These are phyloP conservation scores for Catharanthus roseus DNA, from an alignment of 257 asterid genomes.

Conservation along the genomic window DNA sequence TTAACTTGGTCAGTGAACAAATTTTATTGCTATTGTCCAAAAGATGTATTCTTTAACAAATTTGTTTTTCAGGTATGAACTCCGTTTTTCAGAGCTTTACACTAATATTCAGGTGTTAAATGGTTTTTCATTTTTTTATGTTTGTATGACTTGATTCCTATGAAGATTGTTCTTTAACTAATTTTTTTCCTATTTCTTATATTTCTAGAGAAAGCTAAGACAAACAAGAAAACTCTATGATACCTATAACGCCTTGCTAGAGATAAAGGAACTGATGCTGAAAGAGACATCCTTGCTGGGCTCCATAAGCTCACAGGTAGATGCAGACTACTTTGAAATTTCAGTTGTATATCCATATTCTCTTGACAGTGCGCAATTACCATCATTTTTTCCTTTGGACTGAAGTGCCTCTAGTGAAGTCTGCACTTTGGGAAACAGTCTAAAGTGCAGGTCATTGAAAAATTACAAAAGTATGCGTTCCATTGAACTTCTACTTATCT, in stretches of 20 bases:
- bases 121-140: constrained; percentile 1
- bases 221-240: constrained; percentile 69
- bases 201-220: constrained; percentile 53
- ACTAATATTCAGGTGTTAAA: constrained; percentile 59
- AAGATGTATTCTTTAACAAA: neutral
- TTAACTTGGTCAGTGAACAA: neutral
- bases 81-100: constrained; percentile 69
- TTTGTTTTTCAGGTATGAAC: constrained; percentile 59
- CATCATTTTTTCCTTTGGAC: neutral
- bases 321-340: constrained; percentile 14
- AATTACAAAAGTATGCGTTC: neutral
- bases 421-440: neutral
- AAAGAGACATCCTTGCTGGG: constrained; percentile 79
- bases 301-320: constrained; percentile 80
- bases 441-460: neutral
- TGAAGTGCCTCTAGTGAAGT: neutral
- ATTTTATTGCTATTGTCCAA: neutral
- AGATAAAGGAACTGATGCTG: constrained; percentile 73
- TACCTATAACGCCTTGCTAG: constrained; percentile 74
- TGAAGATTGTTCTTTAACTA: constrained; percentile 13
- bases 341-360: neutral
- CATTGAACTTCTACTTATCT: neutral
- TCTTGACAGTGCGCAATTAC: neutral
- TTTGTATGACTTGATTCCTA: constrained; percentile 13
- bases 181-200: constrained; percentile 14